phyloP scores from a whole-genome alignment of 2,329 filamentous ascomycete species.

The Furcasterigmium sp. region DNA sequence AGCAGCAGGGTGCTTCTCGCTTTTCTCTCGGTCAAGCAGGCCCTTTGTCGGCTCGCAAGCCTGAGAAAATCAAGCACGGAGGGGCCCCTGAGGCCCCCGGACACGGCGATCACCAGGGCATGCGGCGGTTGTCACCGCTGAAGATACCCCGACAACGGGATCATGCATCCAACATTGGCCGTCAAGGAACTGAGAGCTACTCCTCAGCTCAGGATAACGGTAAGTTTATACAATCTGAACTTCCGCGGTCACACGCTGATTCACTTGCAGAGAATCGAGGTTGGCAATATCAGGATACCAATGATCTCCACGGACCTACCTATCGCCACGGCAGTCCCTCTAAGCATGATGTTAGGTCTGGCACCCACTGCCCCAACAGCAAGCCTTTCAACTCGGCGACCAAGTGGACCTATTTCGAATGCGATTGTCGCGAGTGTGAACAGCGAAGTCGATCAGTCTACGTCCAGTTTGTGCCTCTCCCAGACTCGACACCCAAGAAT shows the following conservation, averaged over 20 bases:
- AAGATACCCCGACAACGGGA: neutral
- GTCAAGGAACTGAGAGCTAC: too few relatives aligned
- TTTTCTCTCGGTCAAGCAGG: conserved; percentile 29
- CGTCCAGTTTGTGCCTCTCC: too few relatives aligned
- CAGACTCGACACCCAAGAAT: too few relatives aligned
- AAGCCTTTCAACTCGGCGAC: neutral
- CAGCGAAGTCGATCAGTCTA: neutral
- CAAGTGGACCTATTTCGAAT: neutral
- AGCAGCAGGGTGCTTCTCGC: conserved; percentile 18
- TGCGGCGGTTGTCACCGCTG: neutral
- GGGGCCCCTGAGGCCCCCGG: neutral
- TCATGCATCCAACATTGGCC: too few relatives aligned
- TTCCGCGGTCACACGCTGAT: neutral
- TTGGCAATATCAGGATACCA: neutral
- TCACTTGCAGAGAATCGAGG: neutral
- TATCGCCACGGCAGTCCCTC: neutral
- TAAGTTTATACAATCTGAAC: too few relatives aligned
- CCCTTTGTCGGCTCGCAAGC: neutral
- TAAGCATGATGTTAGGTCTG: neutral
- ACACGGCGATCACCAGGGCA: neutral
- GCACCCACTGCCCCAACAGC: neutral
- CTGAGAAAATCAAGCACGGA: neutral
- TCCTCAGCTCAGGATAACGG: too few relatives aligned
- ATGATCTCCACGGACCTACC: conserved; percentile 1
- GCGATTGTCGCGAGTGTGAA: neutral